Evolutionary conservation across 768 basidiomycete species (phyloP), one percentile per base, ranked within the genome.

Genomic region (Mycena haematopus): DNA sequence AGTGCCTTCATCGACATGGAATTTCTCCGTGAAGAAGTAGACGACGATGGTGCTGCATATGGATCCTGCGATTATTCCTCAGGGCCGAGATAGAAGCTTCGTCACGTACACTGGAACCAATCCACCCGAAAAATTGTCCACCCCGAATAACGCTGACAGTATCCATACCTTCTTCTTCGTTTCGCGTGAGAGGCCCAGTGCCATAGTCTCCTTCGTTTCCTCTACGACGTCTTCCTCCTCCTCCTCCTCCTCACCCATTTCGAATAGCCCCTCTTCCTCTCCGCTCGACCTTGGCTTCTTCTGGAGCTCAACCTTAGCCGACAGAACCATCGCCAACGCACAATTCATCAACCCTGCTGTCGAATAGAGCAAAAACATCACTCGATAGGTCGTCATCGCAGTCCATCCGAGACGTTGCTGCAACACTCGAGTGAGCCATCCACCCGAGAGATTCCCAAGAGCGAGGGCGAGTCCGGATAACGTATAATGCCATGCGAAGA

Each of bases 21-120:
- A 61, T 56, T 61, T 61, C 1, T 14, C n/a, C 22, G 53, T 35
- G 54, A 61, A 55, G 22, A 55, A 61, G 60, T 61, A 61, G 60
- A 56, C 53, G 54, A 56, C 56, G 53, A 61, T 55, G 53, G 60
- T 40, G 33, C 60, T 61, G 52, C 58, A 17, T 29, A 44, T 2
- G 13, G 24, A n/a, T 47, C 10, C 46, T 4, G 47, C 22, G 38
- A 19, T 53, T 60, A 27, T 38, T 11, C 51, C 51, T 44, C 31
- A 14, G 31, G 33, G 46, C 44, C 19, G 53, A 55, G 33, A 52
- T 47, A 29, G 24, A 54, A 50, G 36, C 46, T 47, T 61, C 44
- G 38, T 22, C 40, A 58, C 57, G 10, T 49, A 61, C 60, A 61
- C 60, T 61, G 60, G 60, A 54, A 61, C 60, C 60, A 61, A 54